Base-by-base conservation (phyloP, 371 early-diverging fungal species). In the Apophysomyces elegans region DNA sequence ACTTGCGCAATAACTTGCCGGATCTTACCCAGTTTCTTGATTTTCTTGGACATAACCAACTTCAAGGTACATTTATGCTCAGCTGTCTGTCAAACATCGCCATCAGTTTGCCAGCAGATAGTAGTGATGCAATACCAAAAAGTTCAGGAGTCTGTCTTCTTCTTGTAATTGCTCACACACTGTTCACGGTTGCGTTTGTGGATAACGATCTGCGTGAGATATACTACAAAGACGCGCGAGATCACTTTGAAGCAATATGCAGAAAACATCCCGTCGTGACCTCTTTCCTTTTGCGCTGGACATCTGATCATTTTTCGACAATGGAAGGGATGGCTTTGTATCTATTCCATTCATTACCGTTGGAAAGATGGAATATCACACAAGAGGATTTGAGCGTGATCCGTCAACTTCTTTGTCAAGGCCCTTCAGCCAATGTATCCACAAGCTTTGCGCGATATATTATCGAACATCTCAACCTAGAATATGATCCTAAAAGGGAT, bases 281-380 rank as follows among this genome's bases (percentile, higher is more conserved):
- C 1, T 83, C 85, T 0, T 68, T 81, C 2, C 57, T 85, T 1
- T 71, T 87, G 18, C 75, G 76, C 1, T 83, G 84, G 78, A 81
- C 84, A 0, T 76, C 70, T 13, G 64, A 65, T 6, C 66, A 86
- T 50, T 83, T 85, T 21, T 59, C 70, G 6, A 66, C 66, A 0
- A 84, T 87, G 75, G 81, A 80, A 18, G 72, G 77, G 1, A 84
- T 83, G 83, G 78, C 84, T 1, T 69, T 84, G 7, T 86, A 84
- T 54, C 61, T 87, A 7, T 87, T 87, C 66, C 80, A 74, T 1
- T 81, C 79, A 7, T 61, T 87, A 14, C 78, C 78, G 1, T 41
- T 87, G 9, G 62, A 73, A 7, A 65, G 75, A 44, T 87, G 88
- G 88, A 38, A 38, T 7, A 60, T 84, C 5, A 61, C 76, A 8